phyloP scores from a whole-genome alignment of 2,329 filamentous ascomycete genomes.

The Fusarium piperis region DNA sequence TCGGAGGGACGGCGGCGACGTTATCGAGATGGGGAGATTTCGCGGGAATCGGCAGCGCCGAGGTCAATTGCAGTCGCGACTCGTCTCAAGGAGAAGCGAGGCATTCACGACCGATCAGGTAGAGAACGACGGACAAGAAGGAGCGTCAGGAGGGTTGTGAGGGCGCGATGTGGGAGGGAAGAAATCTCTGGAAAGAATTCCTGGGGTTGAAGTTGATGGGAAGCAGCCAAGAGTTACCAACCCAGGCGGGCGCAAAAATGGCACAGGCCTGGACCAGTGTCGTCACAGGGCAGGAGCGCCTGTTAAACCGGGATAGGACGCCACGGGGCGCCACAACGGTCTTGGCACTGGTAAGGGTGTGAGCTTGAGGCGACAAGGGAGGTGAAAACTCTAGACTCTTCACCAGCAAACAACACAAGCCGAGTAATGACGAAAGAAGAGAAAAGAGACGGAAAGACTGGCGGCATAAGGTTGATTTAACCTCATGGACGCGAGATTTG shows the following conservation, averaged over 20 bases:
- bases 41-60: conserved; percentile 30
- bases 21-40: conserved; percentile 19
- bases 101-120: conserved; percentile 8
- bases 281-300: conserved; percentile 41
- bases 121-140: conserved; percentile 1
- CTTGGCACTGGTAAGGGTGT: conserved; percentile 19
- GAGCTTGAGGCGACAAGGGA: background rate
- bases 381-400: background rate
- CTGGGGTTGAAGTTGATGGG: conserved; percentile 7
- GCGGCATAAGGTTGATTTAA: conserved; percentile 20
- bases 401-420: background rate
- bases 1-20: conserved; percentile 21
- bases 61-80: conserved; percentile 32
- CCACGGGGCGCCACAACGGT: conserved; percentile 35
- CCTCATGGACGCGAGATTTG: conserved; percentile 25
- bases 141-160: background rate
- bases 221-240: background rate
- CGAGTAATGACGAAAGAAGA: background rate
- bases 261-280: conserved; percentile 38
- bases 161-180: background rate
- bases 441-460: background rate
- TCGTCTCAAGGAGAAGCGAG: conserved; percentile 10
- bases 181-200: background rate
- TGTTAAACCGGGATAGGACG: conserved; percentile 26
- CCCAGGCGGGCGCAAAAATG: conserved; percentile 29